A percentile compares a stretch with the other conserved stretches of the same genome.
phyloP scores from a whole-genome alignment of 2,329 filamentous ascomycete genomes.

The Alternaria postmessia region DNA sequence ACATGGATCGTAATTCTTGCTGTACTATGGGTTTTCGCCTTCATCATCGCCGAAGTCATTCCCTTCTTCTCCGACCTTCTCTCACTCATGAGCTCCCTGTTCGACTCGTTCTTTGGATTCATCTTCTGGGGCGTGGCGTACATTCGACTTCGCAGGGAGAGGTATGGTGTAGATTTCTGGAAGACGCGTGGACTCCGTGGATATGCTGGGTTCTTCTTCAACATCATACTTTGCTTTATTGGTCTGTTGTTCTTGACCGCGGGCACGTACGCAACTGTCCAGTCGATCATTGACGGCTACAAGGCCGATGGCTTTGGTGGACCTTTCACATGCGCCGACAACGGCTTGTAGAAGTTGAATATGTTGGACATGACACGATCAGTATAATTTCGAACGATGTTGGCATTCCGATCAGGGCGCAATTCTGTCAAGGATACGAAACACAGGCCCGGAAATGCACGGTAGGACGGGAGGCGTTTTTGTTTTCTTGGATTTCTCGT shows the following conservation, averaged over 20 bases:
- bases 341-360: conserved; percentile 61
- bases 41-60: conserved; percentile 91
- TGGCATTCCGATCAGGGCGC: neutral
- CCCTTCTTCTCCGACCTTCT: conserved; percentile 84
- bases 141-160: conserved; percentile 75
- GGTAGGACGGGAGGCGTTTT: neutral
- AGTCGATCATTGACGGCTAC: conserved; percentile 79
- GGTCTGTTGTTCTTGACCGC: conserved; percentile 83
- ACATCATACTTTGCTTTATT: conserved; percentile 74
- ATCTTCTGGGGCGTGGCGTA: conserved; percentile 92
- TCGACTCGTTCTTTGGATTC: conserved; percentile 93
- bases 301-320: conserved; percentile 68
- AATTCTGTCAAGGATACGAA: neutral
- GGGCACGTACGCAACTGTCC: conserved; percentile 78
- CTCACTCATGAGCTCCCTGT: conserved; percentile 85
- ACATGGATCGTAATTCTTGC: conserved; percentile 80
- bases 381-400: neutral
- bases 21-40: conserved; percentile 82
- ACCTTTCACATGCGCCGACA: conserved; percentile 77
- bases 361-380: neutral
- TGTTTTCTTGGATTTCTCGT: neutral
- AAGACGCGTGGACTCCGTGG: conserved; percentile 63
- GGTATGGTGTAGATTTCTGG: conserved; percentile 64
- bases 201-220: conserved; percentile 68
- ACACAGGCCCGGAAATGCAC: neutral